Percentiles rank a stretch among this genome's conserved stretches.
Evolutionary conservation across 2,329 filamentous ascomycete genomes (phyloP).

Genomic region (Apiospora koreana): DNA sequence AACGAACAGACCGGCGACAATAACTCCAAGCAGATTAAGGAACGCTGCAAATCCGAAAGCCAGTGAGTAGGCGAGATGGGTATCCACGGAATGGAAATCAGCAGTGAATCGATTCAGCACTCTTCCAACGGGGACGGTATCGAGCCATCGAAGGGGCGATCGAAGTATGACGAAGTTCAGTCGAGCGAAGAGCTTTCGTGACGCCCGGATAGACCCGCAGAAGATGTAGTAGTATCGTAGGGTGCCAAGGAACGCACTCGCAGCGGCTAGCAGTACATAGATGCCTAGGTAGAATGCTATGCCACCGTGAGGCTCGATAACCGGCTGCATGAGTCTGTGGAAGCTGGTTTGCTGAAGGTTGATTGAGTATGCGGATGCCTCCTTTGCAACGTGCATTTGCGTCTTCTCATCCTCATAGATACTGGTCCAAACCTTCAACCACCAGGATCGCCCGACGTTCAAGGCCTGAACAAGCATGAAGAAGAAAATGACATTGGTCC

Average conservation of each 20-base stretch:
- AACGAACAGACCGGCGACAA: conserved; percentile 67
- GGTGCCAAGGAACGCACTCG: conserved; percentile 60
- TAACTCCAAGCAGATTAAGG: conserved; percentile 64
- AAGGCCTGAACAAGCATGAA: conserved; percentile 58
- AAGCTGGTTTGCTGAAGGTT: conserved; percentile 48
- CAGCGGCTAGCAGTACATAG: conserved; percentile 63
- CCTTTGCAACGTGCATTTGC: conserved; percentile 23
- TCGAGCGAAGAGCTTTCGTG: conserved; percentile 65
- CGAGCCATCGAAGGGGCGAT: conserved; percentile 76
- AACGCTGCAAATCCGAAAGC: conserved; percentile 60
- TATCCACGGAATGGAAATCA: conserved; percentile 76
- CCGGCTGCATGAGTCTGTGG: conserved; percentile 35
- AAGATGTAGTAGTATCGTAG: conserved; percentile 65
- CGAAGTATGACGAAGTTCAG: conserved; percentile 69
- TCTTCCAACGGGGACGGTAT: conserved; percentile 76
- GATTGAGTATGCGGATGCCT: conserved; percentile 45
- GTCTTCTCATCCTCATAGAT: conserved; percentile 37
- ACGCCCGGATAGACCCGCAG: conserved; percentile 66
- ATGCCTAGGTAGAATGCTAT: conserved; percentile 67
- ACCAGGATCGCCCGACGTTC: conserved; percentile 62
- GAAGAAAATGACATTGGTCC: conserved; percentile 53
- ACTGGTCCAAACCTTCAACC: conserved; percentile 64
- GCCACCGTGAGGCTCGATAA: conserved; percentile 35
- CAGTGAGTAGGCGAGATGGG: conserved; percentile 63
- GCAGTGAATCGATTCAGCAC: conserved; percentile 78